Evolutionary conservation across 2,329 filamentous ascomycete species (phyloP).

Genomic region (Aureobasidium sp.): DNA sequence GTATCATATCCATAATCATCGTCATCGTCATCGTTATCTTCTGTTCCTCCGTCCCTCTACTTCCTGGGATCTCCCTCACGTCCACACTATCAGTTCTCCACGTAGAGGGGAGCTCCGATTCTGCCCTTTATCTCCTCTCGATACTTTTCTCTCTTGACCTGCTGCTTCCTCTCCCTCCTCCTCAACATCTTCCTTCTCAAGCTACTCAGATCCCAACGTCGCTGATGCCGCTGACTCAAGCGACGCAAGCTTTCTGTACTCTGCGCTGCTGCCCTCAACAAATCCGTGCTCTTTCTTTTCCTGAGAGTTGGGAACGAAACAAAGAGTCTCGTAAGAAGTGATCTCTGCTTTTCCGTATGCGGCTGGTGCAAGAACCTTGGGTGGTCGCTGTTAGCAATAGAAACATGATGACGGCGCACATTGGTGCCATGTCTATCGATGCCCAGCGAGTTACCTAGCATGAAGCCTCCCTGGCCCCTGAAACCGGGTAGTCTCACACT

Average conservation of each 20-base stretch:
- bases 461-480: constrained; percentile 38
- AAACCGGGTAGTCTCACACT: constrained; percentile 32
- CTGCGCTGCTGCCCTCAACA: constrained; percentile 18
- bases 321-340: not conserved
- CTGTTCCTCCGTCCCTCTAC: not conserved
- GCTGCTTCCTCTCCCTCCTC: constrained; percentile 35
- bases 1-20: not conserved
- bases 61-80: not conserved
- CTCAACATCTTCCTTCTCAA: constrained; percentile 36
- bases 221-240: constrained; percentile 13
- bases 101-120: constrained; percentile 36
- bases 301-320: not conserved
- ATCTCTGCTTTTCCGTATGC: not conserved
- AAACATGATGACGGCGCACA: constrained; percentile 36
- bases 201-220: constrained; percentile 24
- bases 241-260: constrained; percentile 10
- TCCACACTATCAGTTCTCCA: not conserved
- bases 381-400: not conserved
- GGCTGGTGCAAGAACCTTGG: not conserved
- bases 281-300: constrained; percentile 20
- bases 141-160: constrained; percentile 44
- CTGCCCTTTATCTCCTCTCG: constrained; percentile 48
- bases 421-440: constrained; percentile 43
- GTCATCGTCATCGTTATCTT: not conserved
- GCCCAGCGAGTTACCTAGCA: constrained; percentile 51